Base-by-base conservation (phyloP, 768 basidiomycete species). In the Trametes coccinea region DNA sequence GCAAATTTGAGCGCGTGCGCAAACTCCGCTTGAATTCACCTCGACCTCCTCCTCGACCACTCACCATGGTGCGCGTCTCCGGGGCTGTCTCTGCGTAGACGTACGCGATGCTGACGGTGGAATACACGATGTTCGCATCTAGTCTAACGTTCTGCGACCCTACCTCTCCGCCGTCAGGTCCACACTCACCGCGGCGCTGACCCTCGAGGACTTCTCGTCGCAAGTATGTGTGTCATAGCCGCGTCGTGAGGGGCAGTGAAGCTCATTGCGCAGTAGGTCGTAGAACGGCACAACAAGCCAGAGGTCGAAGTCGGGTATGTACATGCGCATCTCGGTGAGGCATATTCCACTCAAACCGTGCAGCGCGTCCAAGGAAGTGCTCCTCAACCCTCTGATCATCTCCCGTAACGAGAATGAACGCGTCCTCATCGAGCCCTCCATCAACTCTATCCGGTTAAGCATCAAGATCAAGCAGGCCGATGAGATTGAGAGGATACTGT, bases 401-500 rank as follows among this genome's bases (percentile, higher is more conserved):
- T 95, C 95, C 10, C 89, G 97, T 68, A 98, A 97, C 74, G 95
- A 98, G 78, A 92, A 95, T 69, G 97, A 99, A 73, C 89, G 92
- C 62, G 97, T 98, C 68, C 79, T 99, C 67, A 93, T 99, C 77
- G 97, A 99, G 75, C 90, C 97, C 2, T 95, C 93, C 2, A 86
- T 98, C 77, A 99, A 99, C 78, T 96, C 95, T 1, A 92, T 98
- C 73, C 88, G 97, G 44, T 81, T 99, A 60, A 94, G 91, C 76
- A 98, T 99, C 78, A 94, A 89, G 80, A 98, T 99, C 74, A 99
- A 99, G 75, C 97, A 99, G 74, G 95, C 97, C 37, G 97, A 99
- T 75, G 97, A 99, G 78, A 96, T 98, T 63, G 97, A 99, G 72
- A 86, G 90, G 53, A 97, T 98, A 68, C 80, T 99, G 41, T 97